Evolutionary conservation across 148 eudicot species (phyloP).

Genomic region (Rheum nobile): DNA sequence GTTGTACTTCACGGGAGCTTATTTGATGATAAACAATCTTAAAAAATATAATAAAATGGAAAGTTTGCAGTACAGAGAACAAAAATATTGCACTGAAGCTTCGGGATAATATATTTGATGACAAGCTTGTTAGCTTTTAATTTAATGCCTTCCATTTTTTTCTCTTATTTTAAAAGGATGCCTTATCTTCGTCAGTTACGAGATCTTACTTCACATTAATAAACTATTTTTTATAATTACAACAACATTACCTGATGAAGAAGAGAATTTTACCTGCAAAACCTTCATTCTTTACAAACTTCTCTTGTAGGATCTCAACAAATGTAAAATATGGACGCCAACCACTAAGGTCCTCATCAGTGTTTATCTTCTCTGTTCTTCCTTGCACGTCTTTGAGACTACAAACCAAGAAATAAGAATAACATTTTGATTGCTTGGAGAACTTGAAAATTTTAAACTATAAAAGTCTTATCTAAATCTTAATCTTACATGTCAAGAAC

Average conservation of each 20-base stretch:
- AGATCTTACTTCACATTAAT: background rate
- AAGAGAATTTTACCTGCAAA: conserved; percentile 31
- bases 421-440: background rate
- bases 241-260: background rate
- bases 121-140: background rate
- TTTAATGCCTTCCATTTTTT: background rate
- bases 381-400: conserved; percentile 62
- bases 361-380: conserved; percentile 54
- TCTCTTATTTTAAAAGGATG: background rate
- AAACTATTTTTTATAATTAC: background rate
- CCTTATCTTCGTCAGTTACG: background rate
- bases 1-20: too few relatives aligned
- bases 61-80: background rate
- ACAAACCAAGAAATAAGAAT: conserved; percentile 3
- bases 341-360: conserved; percentile 88
- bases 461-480: background rate
- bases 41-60: too few relatives aligned
- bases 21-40: too few relatives aligned
- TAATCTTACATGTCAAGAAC: conserved; percentile 65
- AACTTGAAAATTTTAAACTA: background rate
- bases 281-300: conserved; percentile 67
- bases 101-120: background rate
- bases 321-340: conserved; percentile 77
- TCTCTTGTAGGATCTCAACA: conserved; percentile 55
- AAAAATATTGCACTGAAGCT: background rate